Base-by-base conservation (phyloP, 2,329 filamentous ascomycete species). In the Alternaria consortialis region DNA sequence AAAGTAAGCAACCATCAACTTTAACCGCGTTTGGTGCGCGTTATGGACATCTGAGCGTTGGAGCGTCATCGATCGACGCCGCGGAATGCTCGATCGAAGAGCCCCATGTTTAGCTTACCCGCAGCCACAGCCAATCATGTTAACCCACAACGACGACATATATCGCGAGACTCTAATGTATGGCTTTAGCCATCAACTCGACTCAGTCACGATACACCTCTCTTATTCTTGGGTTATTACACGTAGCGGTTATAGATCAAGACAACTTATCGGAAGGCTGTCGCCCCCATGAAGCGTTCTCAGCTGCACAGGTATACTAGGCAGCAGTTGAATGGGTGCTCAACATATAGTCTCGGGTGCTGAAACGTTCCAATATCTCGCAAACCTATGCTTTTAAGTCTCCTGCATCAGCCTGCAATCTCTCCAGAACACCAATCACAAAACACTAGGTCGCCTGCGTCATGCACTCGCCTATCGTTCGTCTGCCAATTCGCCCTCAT, bases 11-110 rank as follows among this genome's bases (percentile, higher is more conserved):
- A 25, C 4, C 15, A 27, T 39, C 20, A 29, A 23, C 20, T 40
- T 61, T 61, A 39, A 40, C 47, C 48, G 42, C 29, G 48, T 63
- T 50, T 44, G 53, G 61, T 29, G 36, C 32, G 48, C 44, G 58
- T 54, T 40, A 23, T 56, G 17, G 50, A 47, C 32, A 42, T 63
- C 31, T 56, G 32, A 31, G 25, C 12, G 23, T 58, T 55, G 25
- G 46, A 47, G 56, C 61, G 61, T 63, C 61, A 63, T 63, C 61
- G 61, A 63, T 63, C 39, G 36, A 27, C 34, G 46, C 44, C 43
- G 40, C 31, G 53, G 52, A 25, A 23, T 20, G 34, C 31, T 51
- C 17, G 56, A 55, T 55, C 53, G 53, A 48, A 34, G 17, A 47
- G 25, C 43, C 23, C 53, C 53, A 32, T 48, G 53, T 48, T 48